Base-by-base conservation (phyloP, 768 basidiomycete species). In the Rickenella mellea region DNA sequence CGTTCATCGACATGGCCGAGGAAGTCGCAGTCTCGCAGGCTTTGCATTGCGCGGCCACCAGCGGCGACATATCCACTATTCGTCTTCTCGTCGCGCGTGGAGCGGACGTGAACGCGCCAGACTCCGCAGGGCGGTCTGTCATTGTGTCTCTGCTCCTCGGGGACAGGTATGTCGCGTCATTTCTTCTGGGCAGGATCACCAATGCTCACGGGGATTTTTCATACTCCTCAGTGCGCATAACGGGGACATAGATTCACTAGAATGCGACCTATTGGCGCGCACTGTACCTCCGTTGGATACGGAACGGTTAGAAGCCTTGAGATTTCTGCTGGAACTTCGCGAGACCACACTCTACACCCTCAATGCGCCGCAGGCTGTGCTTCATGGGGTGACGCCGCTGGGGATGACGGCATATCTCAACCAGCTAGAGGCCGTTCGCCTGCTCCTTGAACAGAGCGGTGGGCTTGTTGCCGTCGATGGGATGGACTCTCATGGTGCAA, bases 321-420 rank as follows among this genome's bases (percentile, higher is more conserved):
- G 70, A 42, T 63, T 68, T 14, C 64, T 86, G 20, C 59, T 78
- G 12, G 59, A 56, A 7, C 78, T 77, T 43, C 69, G 72, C 2
- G 67, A 77, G 36, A 70, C 80, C 10, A 78, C 82, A 8, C 65
- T 89, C 11, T 71, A 72, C 54, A 78, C 81, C 14, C 63, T 89
- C 30, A 88, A 89, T 55, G 76, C 79, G n/a, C 79, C 84, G 0
- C 80, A 81, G 40, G 22, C 41, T 11, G 72, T 75, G 2, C 76
- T 81, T 66, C 76, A 75, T 41, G 83, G 83, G 26, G 82, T 84
- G 6, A 81, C 83, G 1, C 83, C 84, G 9, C 70, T 89, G 12
- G 79, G 82, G 4, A 76, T 85, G 68, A 82, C 84, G 6, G 77
- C 84, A 1, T 88, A 83, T 83, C 68, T 87, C 15, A 78, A 85